phyloP scores from a whole-genome alignment of 2,329 filamentous ascomycete genomes.

The Septoria linicola region DNA sequence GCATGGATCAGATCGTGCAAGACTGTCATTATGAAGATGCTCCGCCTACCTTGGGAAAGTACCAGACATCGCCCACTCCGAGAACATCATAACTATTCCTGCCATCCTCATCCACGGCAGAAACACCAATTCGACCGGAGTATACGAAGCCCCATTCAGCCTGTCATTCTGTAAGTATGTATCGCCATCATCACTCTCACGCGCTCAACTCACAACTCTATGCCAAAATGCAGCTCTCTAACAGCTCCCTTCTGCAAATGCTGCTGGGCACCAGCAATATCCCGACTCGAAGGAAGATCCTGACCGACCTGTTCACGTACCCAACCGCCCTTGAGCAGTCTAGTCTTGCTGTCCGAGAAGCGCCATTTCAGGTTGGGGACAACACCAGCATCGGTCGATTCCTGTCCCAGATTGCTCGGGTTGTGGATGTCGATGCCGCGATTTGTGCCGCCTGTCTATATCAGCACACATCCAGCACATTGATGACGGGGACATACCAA shows the following conservation, averaged over 20 bases:
- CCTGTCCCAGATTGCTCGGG: conserved; percentile 61
- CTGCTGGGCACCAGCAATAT: conserved; percentile 67
- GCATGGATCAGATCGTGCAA: conserved; percentile 30
- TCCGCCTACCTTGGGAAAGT: too few species aligned
- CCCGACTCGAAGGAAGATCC: conserved; percentile 64
- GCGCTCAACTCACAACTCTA: too few species aligned
- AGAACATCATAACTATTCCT: conserved; percentile 51
- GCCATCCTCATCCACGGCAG: conserved; percentile 54
- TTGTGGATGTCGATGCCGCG: conserved; percentile 61
- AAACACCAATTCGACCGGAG: conserved; percentile 54
- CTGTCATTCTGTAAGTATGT: too few species aligned
- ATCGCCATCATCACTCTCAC: too few species aligned
- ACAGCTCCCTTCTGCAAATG: conserved; percentile 66
- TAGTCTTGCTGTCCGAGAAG: conserved; percentile 66
- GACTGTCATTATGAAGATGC: background rate
- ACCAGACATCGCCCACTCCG: conserved; percentile 37
- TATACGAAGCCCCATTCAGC: conserved; percentile 55
- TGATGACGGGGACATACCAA: conserved; percentile 47
- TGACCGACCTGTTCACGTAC: conserved; percentile 64
- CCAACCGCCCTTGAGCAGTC: conserved; percentile 64
- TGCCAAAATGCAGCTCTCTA: conserved; percentile 66
- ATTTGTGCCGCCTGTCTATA: conserved; percentile 60
- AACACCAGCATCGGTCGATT: conserved; percentile 61
- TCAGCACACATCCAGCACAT: conserved; percentile 13
- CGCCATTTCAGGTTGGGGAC: conserved; percentile 66